Evolutionary conservation across 345 rosid genomes (phyloP), one percentile per base, ranked within the genome.

Genomic region (Microcos paniculata): DNA sequence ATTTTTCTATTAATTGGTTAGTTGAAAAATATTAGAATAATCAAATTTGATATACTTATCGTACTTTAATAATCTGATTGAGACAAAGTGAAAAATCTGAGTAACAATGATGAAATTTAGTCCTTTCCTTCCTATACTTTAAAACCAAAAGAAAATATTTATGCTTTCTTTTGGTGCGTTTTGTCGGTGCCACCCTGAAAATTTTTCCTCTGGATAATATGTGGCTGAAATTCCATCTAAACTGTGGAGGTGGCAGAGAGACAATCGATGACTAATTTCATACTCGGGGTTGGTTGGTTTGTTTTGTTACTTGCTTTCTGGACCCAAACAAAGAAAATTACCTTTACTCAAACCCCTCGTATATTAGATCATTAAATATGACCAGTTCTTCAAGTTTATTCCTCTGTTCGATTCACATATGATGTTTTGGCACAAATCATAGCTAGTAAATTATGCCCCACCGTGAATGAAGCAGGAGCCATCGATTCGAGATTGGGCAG

Each of bases 401-500:
- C 42, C 65, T 15, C 38, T n/a, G n/a, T 59, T 61, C 42, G 65
- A 18, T 46, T 30, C 10, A n/a, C 15, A 56, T 30, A 40, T 21
- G 38, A 56, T 56, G 46, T 71, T 56, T 46, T 14, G 42, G 46
- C 24, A 18, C 52, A 3, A 33, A 57, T 23, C 33, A 24, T 12
- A 23, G 26, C 69, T 35, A 19, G 13, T 13, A 42, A 19, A 19
- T n/a, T 12, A 8, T 68, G 78, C 38, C 52, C 76, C 67, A 56
- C 40, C 40, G 4, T 10, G 69, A 63, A 55, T 53, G 73, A 46
- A 55, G 45, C 67, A 64, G 40, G 52, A 19, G 38, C 65, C 45
- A 52, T 5, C 6, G 42, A 11, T 74, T 69, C 43, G 42, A 51
- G 66, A 23, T 63, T 53, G 38, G 76, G 51, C 65, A 66, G 58